Base-by-base conservation (phyloP, 2,329 filamentous ascomycete genomes). In the Ustulina deusta region DNA sequence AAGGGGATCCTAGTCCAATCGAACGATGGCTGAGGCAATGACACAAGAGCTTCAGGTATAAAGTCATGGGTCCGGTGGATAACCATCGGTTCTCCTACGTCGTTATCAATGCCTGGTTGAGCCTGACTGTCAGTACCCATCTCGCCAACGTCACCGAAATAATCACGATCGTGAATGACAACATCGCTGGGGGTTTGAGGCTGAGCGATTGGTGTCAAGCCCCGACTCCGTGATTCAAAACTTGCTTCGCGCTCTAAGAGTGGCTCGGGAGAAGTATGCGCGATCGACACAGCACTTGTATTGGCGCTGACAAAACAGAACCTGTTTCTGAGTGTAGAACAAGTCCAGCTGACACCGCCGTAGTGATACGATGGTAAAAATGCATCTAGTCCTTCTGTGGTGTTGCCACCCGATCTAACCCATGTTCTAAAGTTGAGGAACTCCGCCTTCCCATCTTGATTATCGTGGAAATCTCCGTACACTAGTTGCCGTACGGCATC, bases 1-100 rank as follows among this genome's bases (percentile, higher is more conserved):
- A 90, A 59, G 1, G 90, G 87, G 56, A 95, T 83, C 61, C 89
- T 86, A 3, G 93, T 96, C 93, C 93, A 96, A 78, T 97, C 93
- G 75, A 94, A 95, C 36, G 89, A 91, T 13, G 86, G 82, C 72
- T 82, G 75, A 59, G 84, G 75, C 20, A 69, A 59, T 10, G 67
- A 63, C 20, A 63, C 66, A 15, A 70, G 61, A 29, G 71, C 59
- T 25, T 74, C 73, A 17, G 75, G 73, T 29, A 73, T 69, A 32
- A 71, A 71, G 46, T 68, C 73, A 38, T 61, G 70, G 51, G 72
- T 54, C 11, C 55, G 61, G 3, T 74, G 71, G 10, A 73, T 60
- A 40, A 69, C 46, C 46, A 71, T 56, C 2, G 69, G 68, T 46
- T 74, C 76, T 42, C 62, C 74, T 17, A 48, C 63, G 17, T 77